These are phyloP conservation scores for Scedosporium aurantiacum DNA, from an alignment of 2,329 filamentous ascomycete genomes.

Conservation along the genomic window DNA sequence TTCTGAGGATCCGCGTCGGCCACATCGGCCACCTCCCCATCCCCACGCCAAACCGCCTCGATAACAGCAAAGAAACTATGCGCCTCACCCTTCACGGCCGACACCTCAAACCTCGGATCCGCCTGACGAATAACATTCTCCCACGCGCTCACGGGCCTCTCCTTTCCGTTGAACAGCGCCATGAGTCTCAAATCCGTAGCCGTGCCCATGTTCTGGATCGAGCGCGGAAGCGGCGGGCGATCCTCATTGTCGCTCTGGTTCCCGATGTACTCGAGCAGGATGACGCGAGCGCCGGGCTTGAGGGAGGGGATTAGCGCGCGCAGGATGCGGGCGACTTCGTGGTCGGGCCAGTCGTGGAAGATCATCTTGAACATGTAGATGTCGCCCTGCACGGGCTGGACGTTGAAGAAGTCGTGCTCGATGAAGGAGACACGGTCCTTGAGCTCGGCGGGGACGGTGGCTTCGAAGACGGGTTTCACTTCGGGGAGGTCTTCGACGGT, in stretches of 20 bases:
- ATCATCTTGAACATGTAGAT: conserved; percentile 51
- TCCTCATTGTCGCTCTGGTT: conserved; percentile 24
- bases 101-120: conserved; percentile 33
- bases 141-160: conserved; percentile 28
- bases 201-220: conserved; percentile 35
- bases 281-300: conserved; percentile 39
- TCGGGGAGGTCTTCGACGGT: conserved; percentile 45
- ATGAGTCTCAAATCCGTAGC: conserved; percentile 44
- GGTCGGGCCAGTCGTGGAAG: conserved; percentile 50
- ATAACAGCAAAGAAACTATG: conserved; percentile 24
- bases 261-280: conserved; percentile 35
- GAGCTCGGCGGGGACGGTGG: conserved; percentile 19
- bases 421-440: conserved; percentile 26
- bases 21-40: background rate
- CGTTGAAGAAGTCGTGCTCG: conserved; percentile 46
- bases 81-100: conserved; percentile 22
- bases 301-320: conserved; percentile 41
- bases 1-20: background rate
- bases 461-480: conserved; percentile 34
- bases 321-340: conserved; percentile 36
- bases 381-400: conserved; percentile 44
- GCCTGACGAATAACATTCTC: conserved; percentile 30
- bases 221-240: conserved; percentile 18
- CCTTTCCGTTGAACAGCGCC: conserved; percentile 38
- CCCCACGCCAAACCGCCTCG: conserved; percentile 24